phyloP scores from a whole-genome alignment of 768 basidiomycete species.

The Nevesoporus exiguus region DNA sequence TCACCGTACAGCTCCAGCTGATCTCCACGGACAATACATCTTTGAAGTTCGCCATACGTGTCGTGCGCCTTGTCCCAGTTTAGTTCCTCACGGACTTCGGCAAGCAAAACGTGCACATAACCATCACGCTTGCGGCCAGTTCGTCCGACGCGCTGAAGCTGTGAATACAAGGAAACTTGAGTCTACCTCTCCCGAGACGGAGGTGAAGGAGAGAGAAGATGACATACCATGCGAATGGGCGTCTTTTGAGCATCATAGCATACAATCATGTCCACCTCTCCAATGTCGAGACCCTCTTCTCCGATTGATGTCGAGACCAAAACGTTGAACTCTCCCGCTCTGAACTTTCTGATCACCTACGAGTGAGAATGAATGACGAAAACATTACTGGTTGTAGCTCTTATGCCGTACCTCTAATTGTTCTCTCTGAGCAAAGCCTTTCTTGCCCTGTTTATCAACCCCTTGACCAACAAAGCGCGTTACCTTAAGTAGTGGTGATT shows the following conservation, averaged over 20 bases:
- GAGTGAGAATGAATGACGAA: conserved; percentile 5
- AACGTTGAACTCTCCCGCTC: conserved; percentile 82
- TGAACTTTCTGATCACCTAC: conserved; percentile 86
- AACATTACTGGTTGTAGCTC: background rate
- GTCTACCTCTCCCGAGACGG: background rate
- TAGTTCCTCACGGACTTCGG: conserved; percentile 85
- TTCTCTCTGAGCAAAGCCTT: conserved; percentile 87
- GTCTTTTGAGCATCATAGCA: conserved; percentile 98
- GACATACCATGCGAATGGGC: conserved; percentile 87
- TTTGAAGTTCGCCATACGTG: conserved; percentile 86
- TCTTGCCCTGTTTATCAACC: conserved; percentile 77
- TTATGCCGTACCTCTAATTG: conserved; percentile 71
- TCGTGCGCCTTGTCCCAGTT: conserved; percentile 88
- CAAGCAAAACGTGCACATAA: conserved; percentile 84
- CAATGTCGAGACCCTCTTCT: conserved; percentile 97
- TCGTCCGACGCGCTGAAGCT: conserved; percentile 95
- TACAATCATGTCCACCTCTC: conserved; percentile 92
- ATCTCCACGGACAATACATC: conserved; percentile 79
- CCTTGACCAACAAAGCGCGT: conserved; percentile 91
- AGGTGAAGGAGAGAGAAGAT: background rate
- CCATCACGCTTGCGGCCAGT: conserved; percentile 93
- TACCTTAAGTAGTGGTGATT: conserved; percentile 76
- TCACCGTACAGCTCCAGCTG: conserved; percentile 92
- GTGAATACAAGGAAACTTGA: conserved; percentile 5
- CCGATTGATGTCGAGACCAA: conserved; percentile 96